phyloP scores from a whole-genome alignment of 169 alveolate species.

The Sarcocystis neurona region DNA sequence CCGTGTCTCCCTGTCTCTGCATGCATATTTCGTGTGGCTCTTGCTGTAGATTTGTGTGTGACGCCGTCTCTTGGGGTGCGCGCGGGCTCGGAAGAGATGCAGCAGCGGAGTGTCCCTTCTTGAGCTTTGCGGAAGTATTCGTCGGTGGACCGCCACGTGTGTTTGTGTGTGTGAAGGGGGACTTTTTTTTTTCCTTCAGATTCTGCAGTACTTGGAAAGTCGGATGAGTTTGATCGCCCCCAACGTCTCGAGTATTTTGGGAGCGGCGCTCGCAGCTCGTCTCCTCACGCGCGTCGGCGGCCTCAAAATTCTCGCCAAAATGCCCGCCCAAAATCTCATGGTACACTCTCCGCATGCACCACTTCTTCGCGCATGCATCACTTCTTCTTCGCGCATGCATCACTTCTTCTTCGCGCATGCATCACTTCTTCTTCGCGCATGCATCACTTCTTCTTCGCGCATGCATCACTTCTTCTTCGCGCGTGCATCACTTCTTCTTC shows the following conservation, averaged over 20 bases:
- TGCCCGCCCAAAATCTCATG: slow-evolving; percentile 89
- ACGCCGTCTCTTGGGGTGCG: too few relatives aligned
- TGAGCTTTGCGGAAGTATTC: not conserved
- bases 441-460: too few relatives aligned
- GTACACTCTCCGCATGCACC: slow-evolving; percentile 29
- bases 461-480: too few relatives aligned
- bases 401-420: not conserved
- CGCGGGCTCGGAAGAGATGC: too few relatives aligned
- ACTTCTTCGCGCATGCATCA: not conserved
- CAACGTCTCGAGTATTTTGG: slow-evolving; percentile 92
- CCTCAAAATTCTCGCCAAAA: slow-evolving; percentile 90
- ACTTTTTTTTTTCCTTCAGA: not conserved
- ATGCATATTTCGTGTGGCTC: too few relatives aligned
- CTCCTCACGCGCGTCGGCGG: slow-evolving; percentile 96
- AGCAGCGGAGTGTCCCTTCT: too few relatives aligned
- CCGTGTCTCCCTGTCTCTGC: too few relatives aligned
- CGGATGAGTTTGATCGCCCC: slow-evolving; percentile 96
- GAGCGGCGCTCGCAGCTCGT: slow-evolving; percentile 96
- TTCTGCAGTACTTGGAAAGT: slow-evolving; percentile 79
- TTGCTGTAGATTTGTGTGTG: too few relatives aligned
- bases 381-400: not conserved
- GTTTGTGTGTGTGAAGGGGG: too few relatives aligned
- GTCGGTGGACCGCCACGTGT: not conserved
- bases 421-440: not conserved
- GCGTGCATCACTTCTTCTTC: too few relatives aligned